A percentile compares a stretch with the other conserved stretches of the same genome.
Evolutionary conservation across 1,284 basidiomycete genomes (phyloP).

Genomic region (Trichosporon asahii): DNA sequence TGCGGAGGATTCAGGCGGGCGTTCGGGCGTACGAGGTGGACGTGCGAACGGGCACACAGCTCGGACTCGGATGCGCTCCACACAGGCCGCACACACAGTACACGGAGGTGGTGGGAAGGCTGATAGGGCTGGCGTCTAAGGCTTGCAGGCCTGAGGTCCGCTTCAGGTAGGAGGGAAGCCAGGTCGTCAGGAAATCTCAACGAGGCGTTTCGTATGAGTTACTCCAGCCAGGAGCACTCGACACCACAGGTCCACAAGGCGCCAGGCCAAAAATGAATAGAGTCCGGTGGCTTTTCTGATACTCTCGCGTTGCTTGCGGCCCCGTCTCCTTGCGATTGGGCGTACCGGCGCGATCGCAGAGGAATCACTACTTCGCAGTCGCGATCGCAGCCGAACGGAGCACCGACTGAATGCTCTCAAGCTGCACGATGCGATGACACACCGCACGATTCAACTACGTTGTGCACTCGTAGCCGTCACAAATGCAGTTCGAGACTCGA

Average conservation of each 20-base stretch:
- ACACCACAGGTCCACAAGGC: background rate
- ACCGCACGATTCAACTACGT: background rate
- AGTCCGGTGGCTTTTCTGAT: background rate
- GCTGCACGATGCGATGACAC: background rate
- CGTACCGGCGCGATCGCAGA: background rate
- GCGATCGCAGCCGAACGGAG: background rate
- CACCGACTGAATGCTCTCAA: background rate
- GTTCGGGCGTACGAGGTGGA: background rate
- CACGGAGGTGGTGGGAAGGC: background rate
- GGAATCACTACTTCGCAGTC: background rate
- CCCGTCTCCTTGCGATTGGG: background rate
- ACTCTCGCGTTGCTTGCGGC: background rate
- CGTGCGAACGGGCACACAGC: background rate
- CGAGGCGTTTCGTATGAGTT: background rate
- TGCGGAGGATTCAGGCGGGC: background rate
- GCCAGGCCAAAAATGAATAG: constrained; percentile 1
- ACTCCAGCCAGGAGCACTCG: background rate
- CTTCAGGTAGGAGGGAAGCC: background rate
- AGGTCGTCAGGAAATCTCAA: background rate
- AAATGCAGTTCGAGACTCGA: background rate
- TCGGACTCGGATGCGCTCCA: background rate
- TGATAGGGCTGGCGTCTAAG: background rate
- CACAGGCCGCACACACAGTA: constrained; percentile 1
- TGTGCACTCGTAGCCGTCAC: background rate
- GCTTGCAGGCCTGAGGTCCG: background rate